Conservation (phyloP, 129 eudicot species). For the Oenanthe sinensis region DNA sequence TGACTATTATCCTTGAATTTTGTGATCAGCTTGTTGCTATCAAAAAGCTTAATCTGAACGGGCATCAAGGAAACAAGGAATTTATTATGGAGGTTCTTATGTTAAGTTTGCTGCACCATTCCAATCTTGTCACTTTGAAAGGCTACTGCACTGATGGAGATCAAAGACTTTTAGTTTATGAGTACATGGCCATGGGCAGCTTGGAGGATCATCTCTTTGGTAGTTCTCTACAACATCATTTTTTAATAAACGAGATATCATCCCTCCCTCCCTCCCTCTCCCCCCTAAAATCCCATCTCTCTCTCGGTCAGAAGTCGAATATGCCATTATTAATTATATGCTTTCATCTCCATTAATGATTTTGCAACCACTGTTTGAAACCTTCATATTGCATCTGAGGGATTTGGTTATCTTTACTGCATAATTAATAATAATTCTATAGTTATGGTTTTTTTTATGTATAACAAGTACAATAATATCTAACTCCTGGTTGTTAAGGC, state of each 20-base stretch:
- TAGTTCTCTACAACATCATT: slow-evolving; percentile 12
- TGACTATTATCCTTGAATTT: slow-evolving; percentile 16
- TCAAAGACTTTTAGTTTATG: slow-evolving; percentile 79
- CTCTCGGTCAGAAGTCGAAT: not conserved
- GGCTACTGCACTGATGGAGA: slow-evolving; percentile 92
- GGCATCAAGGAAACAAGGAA: slow-evolving; percentile 74
- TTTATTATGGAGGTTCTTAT: slow-evolving; percentile 86
- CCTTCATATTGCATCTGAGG: not conserved
- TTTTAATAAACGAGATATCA: not conserved
- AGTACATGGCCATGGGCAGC: slow-evolving; percentile 89
- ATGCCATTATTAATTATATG: not conserved
- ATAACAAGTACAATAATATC: too few relatives aligned
- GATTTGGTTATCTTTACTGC: not conserved
- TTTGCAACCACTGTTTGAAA: not conserved
- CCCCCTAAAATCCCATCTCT: too few relatives aligned
- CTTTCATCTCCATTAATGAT: not conserved
- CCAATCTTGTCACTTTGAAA: slow-evolving; percentile 76
- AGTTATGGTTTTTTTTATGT: too few relatives aligned
- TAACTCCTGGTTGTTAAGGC: not conserved
- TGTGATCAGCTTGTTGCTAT: slow-evolving; percentile 64
- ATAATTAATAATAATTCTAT: not conserved
- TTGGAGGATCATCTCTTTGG: slow-evolving; percentile 86
- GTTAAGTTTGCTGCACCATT: slow-evolving; percentile 74
- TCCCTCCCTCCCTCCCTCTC: not conserved
- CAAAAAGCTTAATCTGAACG: slow-evolving; percentile 74